Base-by-base conservation (phyloP, 139 green algal genomes). In the Coelastrella sp. region DNA sequence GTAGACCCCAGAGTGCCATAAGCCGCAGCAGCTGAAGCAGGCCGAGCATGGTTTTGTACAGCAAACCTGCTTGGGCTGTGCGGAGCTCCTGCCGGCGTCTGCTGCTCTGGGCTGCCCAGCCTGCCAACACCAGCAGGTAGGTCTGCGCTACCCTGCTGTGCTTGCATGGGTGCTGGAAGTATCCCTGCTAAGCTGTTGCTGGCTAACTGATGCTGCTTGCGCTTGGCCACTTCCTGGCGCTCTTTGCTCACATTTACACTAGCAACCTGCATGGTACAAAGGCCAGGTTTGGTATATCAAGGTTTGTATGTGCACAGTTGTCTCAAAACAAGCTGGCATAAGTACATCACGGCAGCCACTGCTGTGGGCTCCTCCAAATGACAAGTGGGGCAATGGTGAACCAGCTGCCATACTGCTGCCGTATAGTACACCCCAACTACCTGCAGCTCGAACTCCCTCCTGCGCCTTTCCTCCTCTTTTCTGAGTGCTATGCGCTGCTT, bases 121-220 rank as follows among this genome's bases (percentile, higher is more conserved):
- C 56, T 71, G 79, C 59, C 56, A 65, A 16, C 10, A 32, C 16
- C 71, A 47, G 17, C 17, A 10, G 22, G 14, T 58, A 19, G 22
- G 17, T 57, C 23, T 60, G 16, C n/a, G n/a, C 22, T 16, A 58
- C 16, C 20, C n/a, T 59, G 22, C 22, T 80, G 23, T 19, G 3
- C 20, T 7, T 80, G 74, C 13, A 23, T 58, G 7, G 74, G 22
- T 16, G 23, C 74, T 58, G 74, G 80, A 59, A 88, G 83, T 47
- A 90, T 83, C 11, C 73, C 85, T 47, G 23, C 11, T 11, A 90
- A 76, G 85, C 85, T 90, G 85, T 54, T 83, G 73, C 85, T 83
- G 3, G 85, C 85, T 22, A 83, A 57, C 85, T 83, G 85, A 57
- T n/a, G 83, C 57, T 84, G 57, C 73, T 90, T 90, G 57, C 85